Base-by-base conservation (phyloP, 768 basidiomycete genomes). In the Lenzites betulinus region DNA sequence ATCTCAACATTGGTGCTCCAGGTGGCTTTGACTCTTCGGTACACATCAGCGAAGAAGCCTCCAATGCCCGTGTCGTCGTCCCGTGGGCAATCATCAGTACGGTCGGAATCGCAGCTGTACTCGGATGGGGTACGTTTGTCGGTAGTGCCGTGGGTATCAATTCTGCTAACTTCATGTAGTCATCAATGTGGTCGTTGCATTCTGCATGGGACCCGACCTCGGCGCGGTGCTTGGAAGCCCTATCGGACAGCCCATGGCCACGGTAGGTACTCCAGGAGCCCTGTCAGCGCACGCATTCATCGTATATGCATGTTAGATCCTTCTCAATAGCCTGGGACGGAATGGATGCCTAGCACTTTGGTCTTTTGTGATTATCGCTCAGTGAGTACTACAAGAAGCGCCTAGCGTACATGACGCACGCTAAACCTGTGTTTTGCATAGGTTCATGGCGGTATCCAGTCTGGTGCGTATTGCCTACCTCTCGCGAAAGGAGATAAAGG, bases 181-280 rank as follows among this genome's bases (percentile, higher is more conserved):
- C n/a, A 79, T 90, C 63, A 87, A 86, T 57, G 74, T 90, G 39
- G 77, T 83, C n/a, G 71, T 89, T 38, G 79, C 83, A 0, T 85
- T 90, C 64, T 85, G 79, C 62, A 88, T 89, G 80, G 82, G 81
- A 23, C 72, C 71, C 18, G 79, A 82, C 60, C 58, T 81, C 30
- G 72, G 71, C 7, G 67, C 69, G 26, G 73, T 84, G 13, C 53
- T 79, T 16, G 67, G 66, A 18, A 84, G 79, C 58, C 76, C 77
- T 1, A 75, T 78, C n/a, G 74, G 74, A 9, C 84, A 86, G 66
- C 85, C 85, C 0, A 82, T 88, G 79, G 86, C 86, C 2, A 77
- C 77, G 7, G 79, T 80, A 20, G 58, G 75, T 68, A 3, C 22
- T 38, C 16, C 47, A n/a, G n/a, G 11, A 41, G 1, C 18, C 2